A percentile compares a stretch with the other conserved stretches of the same genome.
Conservation (phyloP, 1,284 basidiomycete species). For the Cerioporus squamosus region DNA sequence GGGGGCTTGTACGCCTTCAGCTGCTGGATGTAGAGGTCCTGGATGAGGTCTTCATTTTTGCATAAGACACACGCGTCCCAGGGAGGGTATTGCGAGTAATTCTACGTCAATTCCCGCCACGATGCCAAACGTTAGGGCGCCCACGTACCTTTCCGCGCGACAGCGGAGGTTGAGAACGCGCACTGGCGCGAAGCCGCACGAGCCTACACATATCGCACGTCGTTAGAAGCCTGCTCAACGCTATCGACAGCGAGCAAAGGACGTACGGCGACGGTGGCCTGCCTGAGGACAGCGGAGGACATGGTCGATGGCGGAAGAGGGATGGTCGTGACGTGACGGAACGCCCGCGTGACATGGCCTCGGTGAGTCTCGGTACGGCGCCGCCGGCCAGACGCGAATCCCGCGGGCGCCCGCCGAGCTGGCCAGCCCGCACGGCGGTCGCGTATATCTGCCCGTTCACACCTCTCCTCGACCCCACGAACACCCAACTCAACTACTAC, state of each 20-base stretch:
- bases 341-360: constrained; percentile 17
- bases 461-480: constrained; percentile 1
- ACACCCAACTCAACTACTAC: constrained; percentile 30
- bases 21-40: constrained; percentile 91
- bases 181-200: constrained; percentile 46
- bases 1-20: constrained; percentile 88
- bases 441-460: constrained; percentile 4
- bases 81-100: background rate
- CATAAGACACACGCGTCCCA: background rate
- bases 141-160: constrained; percentile 70
- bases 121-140: background rate
- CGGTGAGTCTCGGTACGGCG: constrained; percentile 33
- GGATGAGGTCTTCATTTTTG: constrained; percentile 74
- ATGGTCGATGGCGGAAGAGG: constrained; percentile 50
- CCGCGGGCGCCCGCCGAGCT: constrained; percentile 1
- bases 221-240: no score
- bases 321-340: constrained; percentile 34
- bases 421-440: background rate
- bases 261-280: constrained; percentile 55
- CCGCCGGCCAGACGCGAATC: constrained; percentile 13
- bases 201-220: constrained; percentile 28
- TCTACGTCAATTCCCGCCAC: constrained; percentile 1
- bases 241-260: background rate
- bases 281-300: constrained; percentile 61
- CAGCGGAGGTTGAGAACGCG: constrained; percentile 67